These are phyloP conservation scores for Fusarium temperatum DNA, from an alignment of 2,329 filamentous ascomycete genomes.

Conservation along the genomic window DNA sequence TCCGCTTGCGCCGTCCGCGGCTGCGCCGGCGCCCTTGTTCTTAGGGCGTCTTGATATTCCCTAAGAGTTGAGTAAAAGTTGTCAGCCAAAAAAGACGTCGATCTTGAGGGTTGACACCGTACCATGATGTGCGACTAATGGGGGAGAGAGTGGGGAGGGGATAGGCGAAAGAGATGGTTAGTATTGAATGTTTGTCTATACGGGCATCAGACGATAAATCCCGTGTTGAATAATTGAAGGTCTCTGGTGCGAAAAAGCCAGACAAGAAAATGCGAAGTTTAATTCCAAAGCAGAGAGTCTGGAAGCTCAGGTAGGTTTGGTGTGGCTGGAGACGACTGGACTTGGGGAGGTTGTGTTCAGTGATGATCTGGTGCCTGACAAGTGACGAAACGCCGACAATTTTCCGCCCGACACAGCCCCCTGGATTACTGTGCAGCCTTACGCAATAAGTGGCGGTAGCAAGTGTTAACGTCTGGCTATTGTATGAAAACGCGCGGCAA, in stretches of 20 bases:
- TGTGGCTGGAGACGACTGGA: slow-evolving; percentile 42
- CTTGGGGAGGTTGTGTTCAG: slow-evolving; percentile 33
- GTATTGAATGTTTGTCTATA: slow-evolving; percentile 30
- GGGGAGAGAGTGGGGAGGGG: slow-evolving; percentile 26
- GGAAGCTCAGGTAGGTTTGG: slow-evolving; percentile 35
- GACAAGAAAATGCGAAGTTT: slow-evolving; percentile 38
- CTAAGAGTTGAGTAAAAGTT: slow-evolving; percentile 34
- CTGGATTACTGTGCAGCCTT: slow-evolving; percentile 41
- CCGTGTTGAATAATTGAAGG: slow-evolving; percentile 8
- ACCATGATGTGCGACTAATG: slow-evolving; percentile 45
- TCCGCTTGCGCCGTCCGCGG: slow-evolving; percentile 50
- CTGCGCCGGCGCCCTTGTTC: slow-evolving; percentile 52
- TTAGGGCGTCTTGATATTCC: slow-evolving; percentile 54
- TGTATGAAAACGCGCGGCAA: slow-evolving; percentile 24
- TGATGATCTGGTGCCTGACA: slow-evolving; percentile 47
- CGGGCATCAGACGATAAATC: slow-evolving; percentile 40
- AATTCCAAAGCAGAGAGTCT: slow-evolving; percentile 29
- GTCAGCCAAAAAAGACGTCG: slow-evolving; percentile 24
- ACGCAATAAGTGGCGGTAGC: slow-evolving; percentile 37
- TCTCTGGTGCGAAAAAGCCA: slow-evolving; percentile 14
- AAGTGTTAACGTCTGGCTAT: slow-evolving; percentile 5
- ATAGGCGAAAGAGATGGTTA: slow-evolving; percentile 23
- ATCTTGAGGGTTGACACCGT: slow-evolving; percentile 35
- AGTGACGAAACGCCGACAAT: slow-evolving; percentile 49
- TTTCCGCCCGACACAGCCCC: slow-evolving; percentile 48